These are phyloP conservation scores for Evernia prunastri DNA, from an alignment of 495 filamentous ascomycete species.

Conservation along the genomic window DNA sequence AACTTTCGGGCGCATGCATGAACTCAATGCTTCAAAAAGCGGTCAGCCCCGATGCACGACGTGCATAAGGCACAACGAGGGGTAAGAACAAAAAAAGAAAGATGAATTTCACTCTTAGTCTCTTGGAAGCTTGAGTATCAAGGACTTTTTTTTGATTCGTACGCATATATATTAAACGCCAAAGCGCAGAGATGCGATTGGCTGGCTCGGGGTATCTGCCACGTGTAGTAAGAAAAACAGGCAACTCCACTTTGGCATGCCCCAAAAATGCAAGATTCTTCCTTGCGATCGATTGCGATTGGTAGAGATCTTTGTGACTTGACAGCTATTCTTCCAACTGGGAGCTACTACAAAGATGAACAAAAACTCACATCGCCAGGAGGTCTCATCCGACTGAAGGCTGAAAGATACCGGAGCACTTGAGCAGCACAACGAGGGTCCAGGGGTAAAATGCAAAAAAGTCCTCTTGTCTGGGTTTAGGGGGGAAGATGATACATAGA, in stretches of 20 bases:
- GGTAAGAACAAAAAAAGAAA: too few relatives aligned
- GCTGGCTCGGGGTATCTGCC: background rate
- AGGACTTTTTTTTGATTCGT: background rate
- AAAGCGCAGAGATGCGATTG: background rate
- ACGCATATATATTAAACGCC: background rate
- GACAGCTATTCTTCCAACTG: background rate
- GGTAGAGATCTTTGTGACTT: background rate
- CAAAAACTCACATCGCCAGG: too few relatives aligned
- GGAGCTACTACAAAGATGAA: background rate
- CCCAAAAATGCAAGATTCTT: background rate
- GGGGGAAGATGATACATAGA: too few relatives aligned
- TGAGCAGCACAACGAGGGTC: too few relatives aligned
- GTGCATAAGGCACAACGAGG: constrained; percentile 1
- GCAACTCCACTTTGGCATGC: background rate
- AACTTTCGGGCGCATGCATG: background rate
- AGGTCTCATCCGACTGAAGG: too few relatives aligned
- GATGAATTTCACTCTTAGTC: too few relatives aligned
- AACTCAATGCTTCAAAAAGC: background rate
- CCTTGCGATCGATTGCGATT: constrained; percentile 2
- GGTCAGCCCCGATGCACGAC: background rate
- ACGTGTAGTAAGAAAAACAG: background rate
- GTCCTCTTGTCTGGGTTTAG: too few relatives aligned
- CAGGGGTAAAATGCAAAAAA: too few relatives aligned
- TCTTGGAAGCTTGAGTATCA: too few relatives aligned
- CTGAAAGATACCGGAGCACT: too few relatives aligned